Percentiles rank a stretch among this genome's conserved stretches.
Evolutionary conservation across 768 basidiomycete genomes (phyloP).

Genomic region (Hericium coralloides): DNA sequence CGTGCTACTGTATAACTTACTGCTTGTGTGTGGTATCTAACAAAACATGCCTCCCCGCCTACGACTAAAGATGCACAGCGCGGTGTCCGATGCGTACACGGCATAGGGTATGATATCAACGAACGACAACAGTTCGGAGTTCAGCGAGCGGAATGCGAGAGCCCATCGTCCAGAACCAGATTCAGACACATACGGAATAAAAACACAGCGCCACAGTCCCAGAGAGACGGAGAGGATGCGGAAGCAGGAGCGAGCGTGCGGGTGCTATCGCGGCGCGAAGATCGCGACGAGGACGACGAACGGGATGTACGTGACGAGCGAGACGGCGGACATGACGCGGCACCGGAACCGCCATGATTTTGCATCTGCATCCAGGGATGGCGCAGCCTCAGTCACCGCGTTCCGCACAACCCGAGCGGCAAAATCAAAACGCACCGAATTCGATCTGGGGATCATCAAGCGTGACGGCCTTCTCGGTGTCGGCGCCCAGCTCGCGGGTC

Average conservation of each 20-base stretch:
- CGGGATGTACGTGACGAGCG: slow-evolving; percentile 68
- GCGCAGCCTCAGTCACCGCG: neutral
- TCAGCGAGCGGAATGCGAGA: neutral
- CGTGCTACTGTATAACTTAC: too few relatives aligned
- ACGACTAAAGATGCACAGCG: neutral
- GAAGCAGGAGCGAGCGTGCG: neutral
- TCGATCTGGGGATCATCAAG: slow-evolving; percentile 78
- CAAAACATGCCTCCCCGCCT: neutral
- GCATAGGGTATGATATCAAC: neutral
- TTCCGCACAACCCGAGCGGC: slow-evolving; percentile 3
- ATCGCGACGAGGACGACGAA: slow-evolving; percentile 69
- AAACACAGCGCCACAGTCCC: neutral
- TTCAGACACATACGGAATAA: neutral
- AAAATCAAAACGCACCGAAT: slow-evolving; percentile 40
- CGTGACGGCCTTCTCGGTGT: slow-evolving; percentile 58
- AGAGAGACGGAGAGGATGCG: neutral
- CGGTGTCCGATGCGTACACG: neutral
- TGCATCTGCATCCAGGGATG: slow-evolving; percentile 42
- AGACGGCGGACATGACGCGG: slow-evolving; percentile 60
- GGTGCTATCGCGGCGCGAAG: slow-evolving; percentile 28
- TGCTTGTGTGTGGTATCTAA: neutral
- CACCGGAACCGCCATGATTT: slow-evolving; percentile 67
- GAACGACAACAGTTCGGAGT: neutral
- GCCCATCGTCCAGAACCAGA: neutral
- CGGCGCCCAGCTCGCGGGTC: slow-evolving; percentile 51